Evolutionary conservation across 148 eudicot species (phyloP).

Genomic region (Nepenthes gracilis): DNA sequence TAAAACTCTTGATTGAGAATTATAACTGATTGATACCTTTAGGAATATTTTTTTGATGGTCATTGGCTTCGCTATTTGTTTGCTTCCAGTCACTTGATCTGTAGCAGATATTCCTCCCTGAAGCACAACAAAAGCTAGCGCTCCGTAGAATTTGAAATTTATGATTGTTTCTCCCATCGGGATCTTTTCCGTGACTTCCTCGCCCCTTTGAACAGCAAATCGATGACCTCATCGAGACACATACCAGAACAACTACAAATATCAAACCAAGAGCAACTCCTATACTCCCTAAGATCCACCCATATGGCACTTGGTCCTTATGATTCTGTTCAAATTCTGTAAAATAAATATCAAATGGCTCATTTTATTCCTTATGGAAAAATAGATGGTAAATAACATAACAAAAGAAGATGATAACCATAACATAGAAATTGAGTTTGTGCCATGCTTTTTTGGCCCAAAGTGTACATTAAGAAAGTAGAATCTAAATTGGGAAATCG

Average conservation of each 20-base stretch:
- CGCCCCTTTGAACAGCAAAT: slow-evolving; percentile 23
- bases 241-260: slow-evolving; percentile 35
- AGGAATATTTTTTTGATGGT: slow-evolving; percentile 51
- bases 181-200: slow-evolving; percentile 41
- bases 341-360: slow-evolving; percentile 5
- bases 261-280: slow-evolving; percentile 52
- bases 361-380: background rate
- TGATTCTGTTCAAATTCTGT: slow-evolving; percentile 34
- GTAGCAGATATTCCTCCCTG: slow-evolving; percentile 48
- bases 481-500: too few species aligned
- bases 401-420: too few species aligned
- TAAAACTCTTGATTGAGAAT: too few species aligned
- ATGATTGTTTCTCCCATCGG: slow-evolving; percentile 37
- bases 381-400: background rate
- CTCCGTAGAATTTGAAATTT: slow-evolving; percentile 67
- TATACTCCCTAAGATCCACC: slow-evolving; percentile 75
- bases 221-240: slow-evolving; percentile 46
- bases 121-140: slow-evolving; percentile 71
- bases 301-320: slow-evolving; percentile 42
- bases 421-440: too few species aligned
- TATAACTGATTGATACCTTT: slow-evolving; percentile 35
- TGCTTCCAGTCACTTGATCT: slow-evolving; percentile 54
- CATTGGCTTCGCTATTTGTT: slow-evolving; percentile 39
- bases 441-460: too few species aligned
- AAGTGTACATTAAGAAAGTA: too few species aligned